These are phyloP conservation scores for Plectosphaerella plurivora DNA, from an alignment of 2,329 filamentous ascomycete genomes.

Conservation along the genomic window DNA sequence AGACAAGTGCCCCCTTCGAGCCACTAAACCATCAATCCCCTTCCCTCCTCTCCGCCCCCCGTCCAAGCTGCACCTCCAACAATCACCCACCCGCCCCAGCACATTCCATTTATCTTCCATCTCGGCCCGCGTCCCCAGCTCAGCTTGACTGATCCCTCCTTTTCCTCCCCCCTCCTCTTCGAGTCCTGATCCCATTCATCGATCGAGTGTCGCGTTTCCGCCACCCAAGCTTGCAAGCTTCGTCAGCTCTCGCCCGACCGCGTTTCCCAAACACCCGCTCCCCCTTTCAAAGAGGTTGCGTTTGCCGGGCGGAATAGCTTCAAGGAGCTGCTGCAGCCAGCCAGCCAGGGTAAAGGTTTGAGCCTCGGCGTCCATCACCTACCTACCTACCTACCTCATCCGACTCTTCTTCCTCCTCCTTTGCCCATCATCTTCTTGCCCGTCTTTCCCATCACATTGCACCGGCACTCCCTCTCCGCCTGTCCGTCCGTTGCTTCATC, in stretches of 20 bases:
- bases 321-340: slow-evolving; percentile 14
- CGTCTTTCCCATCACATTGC: not conserved
- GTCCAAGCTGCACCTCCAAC: not conserved
- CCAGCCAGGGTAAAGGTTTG: slow-evolving; percentile 32
- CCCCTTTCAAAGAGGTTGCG: slow-evolving; percentile 7
- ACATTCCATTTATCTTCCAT: not conserved
- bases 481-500: slow-evolving; percentile 10
- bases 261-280: slow-evolving; percentile 10
- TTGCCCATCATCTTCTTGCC: slow-evolving; percentile 14
- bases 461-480: slow-evolving; percentile 10
- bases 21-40: not conserved
- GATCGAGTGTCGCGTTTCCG: not conserved
- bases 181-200: not conserved
- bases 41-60: not conserved
- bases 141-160: not conserved
- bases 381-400: slow-evolving; percentile 12
- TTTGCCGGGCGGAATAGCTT: slow-evolving; percentile 6
- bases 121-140: not conserved
- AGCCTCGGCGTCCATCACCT: slow-evolving; percentile 26
- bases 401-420: slow-evolving; percentile 8
- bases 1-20: slow-evolving; percentile 15
- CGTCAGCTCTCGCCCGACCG: no score
- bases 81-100: not conserved
- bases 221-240: no score
- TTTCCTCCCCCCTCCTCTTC: not conserved